phyloP scores from a whole-genome alignment of 192 early-diverging fungal genomes.

The Dissophora ornata region DNA sequence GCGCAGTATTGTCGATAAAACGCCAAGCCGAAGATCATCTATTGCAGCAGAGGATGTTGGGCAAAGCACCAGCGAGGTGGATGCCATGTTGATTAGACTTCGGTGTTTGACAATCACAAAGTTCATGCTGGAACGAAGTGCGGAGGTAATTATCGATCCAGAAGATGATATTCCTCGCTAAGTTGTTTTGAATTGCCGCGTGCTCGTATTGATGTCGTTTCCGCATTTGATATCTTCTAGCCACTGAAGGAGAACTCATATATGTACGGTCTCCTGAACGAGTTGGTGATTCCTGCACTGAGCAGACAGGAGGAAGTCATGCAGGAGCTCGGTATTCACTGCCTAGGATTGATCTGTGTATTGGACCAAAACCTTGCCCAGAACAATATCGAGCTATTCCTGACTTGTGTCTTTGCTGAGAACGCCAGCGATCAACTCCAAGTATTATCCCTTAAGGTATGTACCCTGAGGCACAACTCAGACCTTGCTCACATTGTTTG shows the following conservation, averaged over 20 bases:
- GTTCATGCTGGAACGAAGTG: conserved; percentile 74
- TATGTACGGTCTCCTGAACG: conserved; percentile 79
- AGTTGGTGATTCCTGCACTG: conserved; percentile 78
- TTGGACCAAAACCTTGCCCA: conserved; percentile 80
- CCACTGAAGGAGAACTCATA: conserved; percentile 75
- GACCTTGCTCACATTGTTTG: neutral
- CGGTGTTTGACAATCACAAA: conserved; percentile 78
- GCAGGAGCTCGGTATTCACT: conserved; percentile 84
- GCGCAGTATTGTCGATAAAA: conserved; percentile 42
- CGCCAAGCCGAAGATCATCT: conserved; percentile 20
- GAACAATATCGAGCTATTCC: conserved; percentile 79
- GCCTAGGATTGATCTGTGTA: conserved; percentile 82
- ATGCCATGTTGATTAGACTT: conserved; percentile 65
- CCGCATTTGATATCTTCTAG: no score
- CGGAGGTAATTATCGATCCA: conserved; percentile 68
- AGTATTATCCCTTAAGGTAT: conserved; percentile 76
- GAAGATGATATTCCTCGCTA: no score
- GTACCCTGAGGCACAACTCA: neutral
- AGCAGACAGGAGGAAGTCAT: conserved; percentile 73
- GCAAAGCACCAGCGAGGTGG: conserved; percentile 52
- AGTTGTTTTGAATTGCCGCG: no score
- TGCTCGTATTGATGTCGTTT: no score
- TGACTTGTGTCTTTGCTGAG: conserved; percentile 66
- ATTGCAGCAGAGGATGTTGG: conserved; percentile 42
- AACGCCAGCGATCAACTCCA: conserved; percentile 70